phyloP scores from a whole-genome alignment of 495 filamentous ascomycete species.

The Podospora pseudopauciseta region DNA sequence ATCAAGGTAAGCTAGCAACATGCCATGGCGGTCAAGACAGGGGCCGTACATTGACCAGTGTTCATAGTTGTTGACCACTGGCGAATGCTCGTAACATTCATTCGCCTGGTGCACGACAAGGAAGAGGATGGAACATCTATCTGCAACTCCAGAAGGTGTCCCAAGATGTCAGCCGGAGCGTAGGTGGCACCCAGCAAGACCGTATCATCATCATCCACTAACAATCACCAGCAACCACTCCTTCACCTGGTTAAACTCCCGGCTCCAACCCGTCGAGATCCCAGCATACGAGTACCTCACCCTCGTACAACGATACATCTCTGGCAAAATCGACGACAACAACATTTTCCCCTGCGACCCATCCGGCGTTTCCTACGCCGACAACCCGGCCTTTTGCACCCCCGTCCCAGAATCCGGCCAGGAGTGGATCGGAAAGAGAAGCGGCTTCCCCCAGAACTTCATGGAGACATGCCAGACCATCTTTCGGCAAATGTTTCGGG shows the following conservation, averaged over 20 bases:
- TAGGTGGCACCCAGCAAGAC: slow-evolving; percentile 45
- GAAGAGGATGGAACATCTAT: slow-evolving; percentile 70
- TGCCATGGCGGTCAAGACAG: slow-evolving; percentile 1
- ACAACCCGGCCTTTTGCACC: slow-evolving; percentile 53
- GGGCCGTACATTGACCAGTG: background rate
- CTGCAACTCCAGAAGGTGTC: slow-evolving; percentile 78
- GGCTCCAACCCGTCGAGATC: slow-evolving; percentile 62
- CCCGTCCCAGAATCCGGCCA: slow-evolving; percentile 55
- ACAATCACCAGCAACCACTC: slow-evolving; percentile 64
- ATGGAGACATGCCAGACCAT: slow-evolving; percentile 84
- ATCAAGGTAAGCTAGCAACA: slow-evolving; percentile 65
- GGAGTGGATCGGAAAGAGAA: slow-evolving; percentile 78
- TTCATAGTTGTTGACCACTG: slow-evolving; percentile 81
- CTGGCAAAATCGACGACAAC: slow-evolving; percentile 81
- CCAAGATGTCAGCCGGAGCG: slow-evolving; percentile 88
- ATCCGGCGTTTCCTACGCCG: slow-evolving; percentile 54
- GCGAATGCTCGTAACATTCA: slow-evolving; percentile 74
- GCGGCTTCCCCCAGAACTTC: slow-evolving; percentile 84
- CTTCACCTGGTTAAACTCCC: slow-evolving; percentile 85
- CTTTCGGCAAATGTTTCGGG: slow-evolving; percentile 96
- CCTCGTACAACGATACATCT: slow-evolving; percentile 92
- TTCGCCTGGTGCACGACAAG: slow-evolving; percentile 75
- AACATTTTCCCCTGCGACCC: slow-evolving; percentile 79
- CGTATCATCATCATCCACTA: background rate
- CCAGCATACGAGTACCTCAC: slow-evolving; percentile 83